Conservation (phyloP, 176 grass and related monocot species). For the Avena insularis region DNA sequence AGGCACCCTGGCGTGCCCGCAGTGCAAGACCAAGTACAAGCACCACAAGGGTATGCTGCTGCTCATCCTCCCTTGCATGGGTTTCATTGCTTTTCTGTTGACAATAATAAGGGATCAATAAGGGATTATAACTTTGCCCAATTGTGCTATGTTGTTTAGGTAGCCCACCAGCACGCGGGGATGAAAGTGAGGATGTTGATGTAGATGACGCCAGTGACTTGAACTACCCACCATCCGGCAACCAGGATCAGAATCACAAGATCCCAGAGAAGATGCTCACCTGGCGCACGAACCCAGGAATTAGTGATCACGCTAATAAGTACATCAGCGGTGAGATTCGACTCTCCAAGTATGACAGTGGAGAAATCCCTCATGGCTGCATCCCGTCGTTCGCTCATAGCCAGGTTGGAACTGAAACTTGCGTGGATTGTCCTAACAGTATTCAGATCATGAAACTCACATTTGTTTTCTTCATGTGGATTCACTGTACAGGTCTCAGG, state of each 20-base stretch:
- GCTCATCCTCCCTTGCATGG: background rate
- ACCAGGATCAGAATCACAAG: slow-evolving; percentile 83
- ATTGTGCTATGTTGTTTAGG: slow-evolving; percentile 48
- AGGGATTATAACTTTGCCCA: background rate
- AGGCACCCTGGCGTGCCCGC: slow-evolving; percentile 81
- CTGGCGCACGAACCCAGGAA: slow-evolving; percentile 63
- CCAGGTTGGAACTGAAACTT: slow-evolving; percentile 54
- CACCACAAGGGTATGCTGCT: slow-evolving; percentile 76
- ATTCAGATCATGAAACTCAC: slow-evolving; percentile 20
- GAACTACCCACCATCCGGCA: slow-evolving; percentile 62
- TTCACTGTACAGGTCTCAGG: slow-evolving; percentile 72
- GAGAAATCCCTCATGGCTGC: slow-evolving; percentile 88
- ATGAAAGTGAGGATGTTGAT: slow-evolving; percentile 75
- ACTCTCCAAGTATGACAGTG: slow-evolving; percentile 85
- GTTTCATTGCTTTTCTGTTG: background rate
- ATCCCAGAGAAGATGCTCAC: slow-evolving; percentile 89
- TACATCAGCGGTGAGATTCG: slow-evolving; percentile 73
- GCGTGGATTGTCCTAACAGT: background rate
- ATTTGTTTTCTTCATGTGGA: background rate
- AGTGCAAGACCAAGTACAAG: slow-evolving; percentile 98
- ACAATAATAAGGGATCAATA: background rate
- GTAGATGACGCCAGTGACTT: slow-evolving; percentile 80
- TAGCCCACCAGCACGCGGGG: slow-evolving; percentile 69
- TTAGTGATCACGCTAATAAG: slow-evolving; percentile 71
- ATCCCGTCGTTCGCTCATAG: slow-evolving; percentile 80